These are phyloP conservation scores for Xylaria longipes DNA, from an alignment of 495 filamentous ascomycete species.

Conservation along the genomic window DNA sequence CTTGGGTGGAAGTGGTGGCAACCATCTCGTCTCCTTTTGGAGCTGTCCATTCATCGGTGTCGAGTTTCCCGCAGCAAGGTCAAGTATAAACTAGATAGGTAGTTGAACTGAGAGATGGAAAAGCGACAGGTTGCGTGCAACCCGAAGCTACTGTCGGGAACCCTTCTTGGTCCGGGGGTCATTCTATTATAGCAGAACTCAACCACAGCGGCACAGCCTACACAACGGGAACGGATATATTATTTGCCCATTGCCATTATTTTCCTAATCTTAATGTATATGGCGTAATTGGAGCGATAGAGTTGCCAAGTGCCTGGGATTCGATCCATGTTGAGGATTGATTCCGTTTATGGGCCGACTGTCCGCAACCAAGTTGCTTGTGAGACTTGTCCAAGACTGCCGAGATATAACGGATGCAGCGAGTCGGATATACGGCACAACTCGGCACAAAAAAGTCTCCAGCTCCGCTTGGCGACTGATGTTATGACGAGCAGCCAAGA, in stretches of 20 bases:
- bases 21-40: neutral
- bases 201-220: neutral
- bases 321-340: conserved; percentile 7
- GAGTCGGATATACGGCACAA: conserved; percentile 4
- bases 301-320: conserved; percentile 10
- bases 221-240: neutral
- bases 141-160: too few relatives aligned
- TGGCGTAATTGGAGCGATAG: conserved; percentile 3
- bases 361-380: neutral
- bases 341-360: neutral
- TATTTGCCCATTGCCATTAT: neutral
- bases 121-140: neutral
- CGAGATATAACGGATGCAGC: conserved; percentile 1
- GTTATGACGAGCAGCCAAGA: conserved; percentile 14
- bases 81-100: neutral
- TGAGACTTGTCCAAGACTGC: neutral
- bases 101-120: neutral
- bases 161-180: neutral
- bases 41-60: neutral
- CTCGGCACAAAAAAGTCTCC: neutral
- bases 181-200: neutral
- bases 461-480: conserved; percentile 8
- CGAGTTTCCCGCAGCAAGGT: neutral
- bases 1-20: neutral
- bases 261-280: neutral